These are phyloP conservation scores for Penstemon newberryi DNA, from an alignment of 257 asterid genomes.

Conservation along the genomic window DNA sequence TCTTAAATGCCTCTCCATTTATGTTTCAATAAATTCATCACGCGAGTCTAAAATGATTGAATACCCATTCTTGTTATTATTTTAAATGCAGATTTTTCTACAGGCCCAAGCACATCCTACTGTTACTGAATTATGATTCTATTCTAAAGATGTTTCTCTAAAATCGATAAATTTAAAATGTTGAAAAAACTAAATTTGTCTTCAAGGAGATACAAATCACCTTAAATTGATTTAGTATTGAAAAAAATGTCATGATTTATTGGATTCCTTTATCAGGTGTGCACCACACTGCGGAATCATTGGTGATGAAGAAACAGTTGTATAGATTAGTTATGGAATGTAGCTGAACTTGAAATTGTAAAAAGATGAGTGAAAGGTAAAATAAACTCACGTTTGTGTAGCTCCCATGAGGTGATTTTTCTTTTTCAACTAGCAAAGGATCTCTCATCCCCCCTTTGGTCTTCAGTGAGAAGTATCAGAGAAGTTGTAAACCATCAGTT, in stretches of 20 bases:
- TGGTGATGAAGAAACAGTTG: not conserved
- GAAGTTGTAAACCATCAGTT: not conserved
- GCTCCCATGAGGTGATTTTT: constrained; percentile 55
- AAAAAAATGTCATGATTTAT: not conserved
- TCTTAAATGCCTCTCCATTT: too few species aligned
- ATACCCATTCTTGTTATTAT: too few species aligned
- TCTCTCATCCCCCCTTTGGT: constrained; percentile 58
- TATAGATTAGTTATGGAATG: constrained; percentile 2
- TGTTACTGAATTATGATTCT: too few species aligned
- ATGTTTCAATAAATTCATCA: too few species aligned
- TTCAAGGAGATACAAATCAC: too few species aligned
- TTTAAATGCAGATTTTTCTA: too few species aligned
- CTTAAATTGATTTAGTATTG: not conserved
- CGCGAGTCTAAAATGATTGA: too few species aligned
- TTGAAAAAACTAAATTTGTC: too few species aligned
- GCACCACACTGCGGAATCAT: not conserved
- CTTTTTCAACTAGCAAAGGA: constrained; percentile 45
- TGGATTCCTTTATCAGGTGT: not conserved
- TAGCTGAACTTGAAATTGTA: not conserved
- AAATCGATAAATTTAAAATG: too few species aligned
- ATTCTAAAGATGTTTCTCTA: too few species aligned
- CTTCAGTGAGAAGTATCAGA: constrained; percentile 15
- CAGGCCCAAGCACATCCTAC: too few species aligned
- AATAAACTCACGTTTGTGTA: constrained; percentile 54
- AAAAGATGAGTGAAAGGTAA: not conserved